Evolutionary conservation across 371 early-diverging fungal genomes (phyloP), one percentile per base, ranked within the genome.

Genomic region (Mortierella sp.): DNA sequence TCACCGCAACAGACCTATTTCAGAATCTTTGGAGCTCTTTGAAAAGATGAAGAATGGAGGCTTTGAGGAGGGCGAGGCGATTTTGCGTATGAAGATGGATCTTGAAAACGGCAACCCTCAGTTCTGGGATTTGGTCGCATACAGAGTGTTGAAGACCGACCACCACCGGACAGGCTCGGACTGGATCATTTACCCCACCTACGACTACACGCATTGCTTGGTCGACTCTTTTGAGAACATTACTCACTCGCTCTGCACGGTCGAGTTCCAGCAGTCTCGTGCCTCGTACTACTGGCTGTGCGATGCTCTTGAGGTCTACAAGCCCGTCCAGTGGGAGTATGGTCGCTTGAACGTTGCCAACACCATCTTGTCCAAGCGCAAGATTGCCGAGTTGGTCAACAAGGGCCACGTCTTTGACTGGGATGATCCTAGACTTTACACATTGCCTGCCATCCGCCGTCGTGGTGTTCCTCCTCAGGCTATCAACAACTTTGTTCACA

Each of bases 271-370:
- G 68, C 94, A 93, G 77, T 93, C 98, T 28, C 93, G 99, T 66
- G 94, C 95, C 70, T 95, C 97, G 51, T 99, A 99, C 86, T 98
- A 99, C 85, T 99, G 99, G 99, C 91, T 99, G 37, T 94, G 97
- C 55, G 98, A 99, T 80, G 97, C 98, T 28, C 89, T 99, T 47
- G 98, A 98, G 73, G 88, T 99, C 0, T 99, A 99, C 88, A 99
- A 99, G 86, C 99, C 99, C 25, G 99, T 99, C 29, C 99, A 99
- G 88, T 99, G 99, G 99, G 99, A 99, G 84, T 99, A 96, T 79
- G 97, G 98, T 48, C 91, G 99, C 68, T 85, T 99, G 62, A 98
- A 95, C 79, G 91, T 99, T 62, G 94, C 97, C 60, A 94, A 97
- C 83, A 98, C 99, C 16, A 89, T 99, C 72, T 88, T 99, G 82